These are phyloP conservation scores for Venturia oleaginea DNA, from an alignment of 2,329 filamentous ascomycete genomes.

Conservation along the genomic window DNA sequence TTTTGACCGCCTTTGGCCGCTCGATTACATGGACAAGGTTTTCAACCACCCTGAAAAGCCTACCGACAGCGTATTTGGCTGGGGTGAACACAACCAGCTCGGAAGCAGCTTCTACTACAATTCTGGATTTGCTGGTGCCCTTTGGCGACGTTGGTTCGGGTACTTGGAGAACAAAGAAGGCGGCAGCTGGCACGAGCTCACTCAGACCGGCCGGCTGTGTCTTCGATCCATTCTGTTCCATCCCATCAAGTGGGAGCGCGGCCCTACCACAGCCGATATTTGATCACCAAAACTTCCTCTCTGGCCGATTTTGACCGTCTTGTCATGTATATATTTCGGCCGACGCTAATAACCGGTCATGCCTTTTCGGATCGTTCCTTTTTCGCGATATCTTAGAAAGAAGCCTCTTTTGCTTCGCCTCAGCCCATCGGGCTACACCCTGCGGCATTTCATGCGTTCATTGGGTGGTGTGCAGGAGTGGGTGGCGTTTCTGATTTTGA, in stretches of 20 bases:
- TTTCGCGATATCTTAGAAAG: slow-evolving; percentile 10
- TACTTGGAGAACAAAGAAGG: slow-evolving; percentile 35
- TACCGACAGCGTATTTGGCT: slow-evolving; percentile 39
- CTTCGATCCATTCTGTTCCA: slow-evolving; percentile 37
- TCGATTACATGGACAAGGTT: slow-evolving; percentile 36
- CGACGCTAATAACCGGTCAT: neutral
- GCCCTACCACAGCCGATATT: slow-evolving; percentile 7
- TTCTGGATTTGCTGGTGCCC: slow-evolving; percentile 36
- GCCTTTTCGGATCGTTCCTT: neutral
- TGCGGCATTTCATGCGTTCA: slow-evolving; percentile 4
- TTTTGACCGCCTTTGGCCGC: slow-evolving; percentile 64
- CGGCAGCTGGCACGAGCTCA: slow-evolving; percentile 26
- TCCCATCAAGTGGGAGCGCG: slow-evolving; percentile 38
- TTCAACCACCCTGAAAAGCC: slow-evolving; percentile 40
- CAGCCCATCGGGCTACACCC: neutral
- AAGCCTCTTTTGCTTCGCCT: neutral
- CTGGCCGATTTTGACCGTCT: neutral
- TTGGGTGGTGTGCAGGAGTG: neutral
- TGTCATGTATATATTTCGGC: neutral
- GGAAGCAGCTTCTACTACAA: slow-evolving; percentile 45
- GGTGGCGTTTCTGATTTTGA: neutral
- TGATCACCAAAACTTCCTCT: neutral
- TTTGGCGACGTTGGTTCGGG: slow-evolving; percentile 43
- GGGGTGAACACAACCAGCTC: slow-evolving; percentile 43
- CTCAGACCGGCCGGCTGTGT: slow-evolving; percentile 37